Percentiles rank a stretch among this genome's conserved stretches.
These are phyloP conservation scores for Lavandula angustifolia DNA, from an alignment of 257 asterid species.

Conservation along the genomic window DNA sequence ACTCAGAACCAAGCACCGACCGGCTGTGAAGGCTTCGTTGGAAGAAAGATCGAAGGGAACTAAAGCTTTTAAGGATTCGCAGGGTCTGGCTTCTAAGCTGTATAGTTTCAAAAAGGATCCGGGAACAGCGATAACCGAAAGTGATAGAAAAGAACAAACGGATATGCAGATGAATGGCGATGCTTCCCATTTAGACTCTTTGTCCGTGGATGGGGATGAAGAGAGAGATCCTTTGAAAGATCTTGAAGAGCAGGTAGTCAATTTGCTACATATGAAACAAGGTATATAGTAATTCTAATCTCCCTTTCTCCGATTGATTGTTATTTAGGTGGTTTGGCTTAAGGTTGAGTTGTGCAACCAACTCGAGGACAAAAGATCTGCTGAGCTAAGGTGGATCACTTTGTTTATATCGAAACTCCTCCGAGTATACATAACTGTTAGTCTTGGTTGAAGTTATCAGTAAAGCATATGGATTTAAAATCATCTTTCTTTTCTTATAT, in stretches of 20 bases:
- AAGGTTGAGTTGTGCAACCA: conserved; percentile 81
- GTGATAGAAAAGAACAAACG: conserved; percentile 42
- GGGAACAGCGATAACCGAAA: conserved; percentile 41
- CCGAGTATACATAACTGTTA: not conserved
- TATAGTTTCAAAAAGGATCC: conserved; percentile 67
- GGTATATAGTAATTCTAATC: not conserved
- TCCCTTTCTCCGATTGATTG: conserved; percentile 2
- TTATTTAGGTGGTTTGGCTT: conserved; percentile 54
- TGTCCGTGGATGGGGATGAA: conserved; percentile 43
- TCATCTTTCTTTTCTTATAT: not conserved
- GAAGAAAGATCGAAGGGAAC: conserved; percentile 77
- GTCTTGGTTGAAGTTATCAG: conserved; percentile 3
- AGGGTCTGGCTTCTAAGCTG: conserved; percentile 75
- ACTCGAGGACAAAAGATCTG: conserved; percentile 81
- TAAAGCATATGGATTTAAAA: conserved; percentile 1
- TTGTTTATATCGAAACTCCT: conserved; percentile 16
- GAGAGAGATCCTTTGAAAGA: conserved; percentile 70
- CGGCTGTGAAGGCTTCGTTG: conserved; percentile 67
- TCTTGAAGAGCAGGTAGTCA: conserved; percentile 83
- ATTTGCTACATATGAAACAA: conserved; percentile 11
- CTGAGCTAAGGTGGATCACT: conserved; percentile 63
- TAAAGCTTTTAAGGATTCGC: conserved; percentile 60
- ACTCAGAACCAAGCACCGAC: conserved; percentile 79
- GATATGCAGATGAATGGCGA: conserved; percentile 53
- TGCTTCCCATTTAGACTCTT: conserved; percentile 37